These are phyloP conservation scores for Fusarium scirpi DNA, from an alignment of 2,329 filamentous ascomycete species.

Conservation along the genomic window DNA sequence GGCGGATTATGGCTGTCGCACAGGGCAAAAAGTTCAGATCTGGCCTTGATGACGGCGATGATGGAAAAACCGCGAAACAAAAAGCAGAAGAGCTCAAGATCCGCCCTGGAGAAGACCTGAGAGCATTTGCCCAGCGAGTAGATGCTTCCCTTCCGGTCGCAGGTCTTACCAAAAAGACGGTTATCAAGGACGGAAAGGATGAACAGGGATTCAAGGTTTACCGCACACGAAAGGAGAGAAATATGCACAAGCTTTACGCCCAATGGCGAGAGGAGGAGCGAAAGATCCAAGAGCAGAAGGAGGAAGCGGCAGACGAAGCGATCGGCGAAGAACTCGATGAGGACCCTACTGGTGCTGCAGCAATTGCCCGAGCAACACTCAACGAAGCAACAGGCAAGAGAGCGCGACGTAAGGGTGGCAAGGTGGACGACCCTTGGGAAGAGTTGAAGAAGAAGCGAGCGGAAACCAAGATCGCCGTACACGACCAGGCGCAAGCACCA, in stretches of 20 bases:
- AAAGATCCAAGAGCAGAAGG: constrained; percentile 71
- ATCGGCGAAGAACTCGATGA: constrained; percentile 73
- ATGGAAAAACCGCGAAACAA: constrained; percentile 41
- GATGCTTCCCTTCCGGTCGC: constrained; percentile 84
- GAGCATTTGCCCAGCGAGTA: constrained; percentile 85
- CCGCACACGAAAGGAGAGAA: constrained; percentile 85
- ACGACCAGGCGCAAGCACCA: constrained; percentile 78
- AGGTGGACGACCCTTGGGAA: constrained; percentile 82
- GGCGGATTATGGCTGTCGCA: constrained; percentile 82
- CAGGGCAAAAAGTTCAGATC: constrained; percentile 69
- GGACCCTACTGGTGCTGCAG: constrained; percentile 63
- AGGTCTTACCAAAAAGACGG: constrained; percentile 73
- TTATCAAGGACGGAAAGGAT: constrained; percentile 69
- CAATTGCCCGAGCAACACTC: constrained; percentile 59
- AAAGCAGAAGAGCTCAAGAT: constrained; percentile 70
- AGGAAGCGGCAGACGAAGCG: constrained; percentile 73
- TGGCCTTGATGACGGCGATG: constrained; percentile 77
- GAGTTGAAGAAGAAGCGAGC: constrained; percentile 76
- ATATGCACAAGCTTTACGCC: constrained; percentile 82
- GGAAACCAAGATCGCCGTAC: constrained; percentile 62
- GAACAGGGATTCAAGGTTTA: constrained; percentile 74
- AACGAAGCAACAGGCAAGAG: constrained; percentile 51
- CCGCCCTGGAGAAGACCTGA: constrained; percentile 83
- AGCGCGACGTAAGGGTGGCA: constrained; percentile 59
- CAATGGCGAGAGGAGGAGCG: constrained; percentile 79